These are phyloP conservation scores for Curvularia sp. DNA, from an alignment of 2,329 filamentous ascomycete species.

Conservation along the genomic window DNA sequence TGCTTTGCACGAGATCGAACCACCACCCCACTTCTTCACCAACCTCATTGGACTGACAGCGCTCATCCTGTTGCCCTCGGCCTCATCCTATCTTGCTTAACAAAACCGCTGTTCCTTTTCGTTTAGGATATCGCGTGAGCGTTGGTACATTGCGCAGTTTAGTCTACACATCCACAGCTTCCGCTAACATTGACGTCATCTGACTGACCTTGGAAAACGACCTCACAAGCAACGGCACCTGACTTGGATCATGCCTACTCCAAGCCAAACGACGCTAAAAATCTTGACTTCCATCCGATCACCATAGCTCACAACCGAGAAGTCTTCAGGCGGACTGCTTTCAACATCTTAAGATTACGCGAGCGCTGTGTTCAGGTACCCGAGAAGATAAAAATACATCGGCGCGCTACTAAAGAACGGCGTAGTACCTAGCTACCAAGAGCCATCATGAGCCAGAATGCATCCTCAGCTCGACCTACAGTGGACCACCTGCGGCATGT, in stretches of 20 bases:
- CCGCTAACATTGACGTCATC: constrained; percentile 17
- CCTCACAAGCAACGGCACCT: constrained; percentile 8
- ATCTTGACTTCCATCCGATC: not conserved
- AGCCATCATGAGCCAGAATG: constrained; percentile 28
- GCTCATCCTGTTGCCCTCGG: not conserved
- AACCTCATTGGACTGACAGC: constrained; percentile 2
- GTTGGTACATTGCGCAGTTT: not conserved
- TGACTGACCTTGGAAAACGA: constrained; percentile 13
- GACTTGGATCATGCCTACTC: constrained; percentile 14
- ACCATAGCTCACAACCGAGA: not conserved
- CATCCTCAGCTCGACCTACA: constrained; percentile 30
- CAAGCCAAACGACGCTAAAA: not conserved
- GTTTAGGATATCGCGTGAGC: not conserved
- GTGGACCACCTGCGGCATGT: constrained; percentile 45
- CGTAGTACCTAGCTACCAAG: not conserved
- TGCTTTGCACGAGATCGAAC: constrained; percentile 18
- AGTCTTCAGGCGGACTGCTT: not conserved
- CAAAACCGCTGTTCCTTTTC: not conserved
- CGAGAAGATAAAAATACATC: not conserved
- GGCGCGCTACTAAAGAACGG: not conserved
- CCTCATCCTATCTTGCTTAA: not conserved
- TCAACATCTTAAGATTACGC: not conserved
- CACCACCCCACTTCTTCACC: constrained; percentile 14
- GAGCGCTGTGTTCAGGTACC: not conserved
- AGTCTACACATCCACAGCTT: constrained; percentile 1